A percentile compares a stretch with the other conserved stretches of the same genome.
These are phyloP conservation scores for Mucor circinelloides DNA, from an alignment of 371 early-diverging fungal species.

Conservation along the genomic window DNA sequence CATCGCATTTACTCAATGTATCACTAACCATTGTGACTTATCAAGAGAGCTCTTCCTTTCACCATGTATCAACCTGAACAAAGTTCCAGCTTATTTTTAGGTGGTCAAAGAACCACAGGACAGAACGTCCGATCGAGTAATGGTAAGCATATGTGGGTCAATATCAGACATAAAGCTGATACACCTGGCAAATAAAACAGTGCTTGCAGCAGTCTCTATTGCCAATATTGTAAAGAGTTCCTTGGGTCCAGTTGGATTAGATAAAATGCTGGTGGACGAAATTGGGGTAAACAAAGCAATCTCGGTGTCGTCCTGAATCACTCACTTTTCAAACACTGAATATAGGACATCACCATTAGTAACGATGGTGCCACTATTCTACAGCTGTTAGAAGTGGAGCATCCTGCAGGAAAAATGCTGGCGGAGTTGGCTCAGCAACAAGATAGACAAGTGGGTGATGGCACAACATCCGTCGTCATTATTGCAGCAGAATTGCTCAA, in stretches of 20 bases:
- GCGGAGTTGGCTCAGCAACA: constrained; percentile 99
- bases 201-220: constrained; percentile 80
- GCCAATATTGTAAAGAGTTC: constrained; percentile 99
- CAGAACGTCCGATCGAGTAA: constrained; percentile 94
- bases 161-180: not conserved
- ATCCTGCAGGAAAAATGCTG: constrained; percentile 97
- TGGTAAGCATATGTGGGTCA: constrained; percentile 62
- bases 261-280: constrained; percentile 99
- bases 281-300: constrained; percentile 82
- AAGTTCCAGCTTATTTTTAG: constrained; percentile 56
- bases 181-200: constrained; percentile 26
- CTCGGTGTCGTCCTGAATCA: not conserved
- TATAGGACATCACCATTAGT: constrained; percentile 98
- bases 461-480: constrained; percentile 99
- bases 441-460: constrained; percentile 99
- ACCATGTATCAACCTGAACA: constrained; percentile 20
- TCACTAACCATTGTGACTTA: too few relatives aligned
- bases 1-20: too few relatives aligned
- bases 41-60: not conserved
- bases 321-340: not conserved
- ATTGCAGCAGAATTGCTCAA: constrained; percentile 97
- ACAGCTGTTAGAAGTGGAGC: constrained; percentile 95
- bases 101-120: constrained; percentile 92
- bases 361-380: constrained; percentile 99
- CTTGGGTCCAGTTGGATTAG: constrained; percentile 99